Conservation (phyloP, 2,329 filamentous ascomycete species). For the Xylariales sp. region DNA sequence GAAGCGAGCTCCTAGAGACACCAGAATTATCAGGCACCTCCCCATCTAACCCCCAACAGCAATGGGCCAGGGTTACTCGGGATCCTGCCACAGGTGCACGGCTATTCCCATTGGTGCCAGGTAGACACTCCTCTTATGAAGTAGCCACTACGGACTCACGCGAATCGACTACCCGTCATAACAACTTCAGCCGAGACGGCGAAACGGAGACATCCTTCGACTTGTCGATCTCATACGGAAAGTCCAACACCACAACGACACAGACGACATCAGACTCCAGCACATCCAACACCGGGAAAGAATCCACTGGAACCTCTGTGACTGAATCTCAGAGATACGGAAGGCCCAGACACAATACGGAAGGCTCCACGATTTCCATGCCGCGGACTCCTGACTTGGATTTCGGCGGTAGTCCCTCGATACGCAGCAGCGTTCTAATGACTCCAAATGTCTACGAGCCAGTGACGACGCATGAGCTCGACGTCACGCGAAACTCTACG, state of each 20-base stretch:
- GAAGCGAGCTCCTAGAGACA: slow-evolving; percentile 22
- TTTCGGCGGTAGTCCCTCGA: slow-evolving; percentile 44
- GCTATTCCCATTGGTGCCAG: slow-evolving; percentile 43
- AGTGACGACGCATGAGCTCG: slow-evolving; percentile 29
- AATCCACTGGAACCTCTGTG: slow-evolving; percentile 27
- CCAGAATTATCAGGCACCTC: slow-evolving; percentile 30
- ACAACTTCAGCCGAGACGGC: slow-evolving; percentile 5
- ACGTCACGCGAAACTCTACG: slow-evolving; percentile 29
- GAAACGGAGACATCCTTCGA: slow-evolving; percentile 25
- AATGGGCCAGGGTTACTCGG: slow-evolving; percentile 35
- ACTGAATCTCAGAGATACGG: slow-evolving; percentile 24
- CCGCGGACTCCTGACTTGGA: slow-evolving; percentile 49
- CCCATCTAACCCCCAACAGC: slow-evolving; percentile 35
- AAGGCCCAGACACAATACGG: slow-evolving; percentile 24
- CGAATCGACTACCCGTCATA: slow-evolving; percentile 7
- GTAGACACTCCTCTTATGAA: slow-evolving; percentile 11
- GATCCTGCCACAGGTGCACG: slow-evolving; percentile 43
- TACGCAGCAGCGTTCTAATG: slow-evolving; percentile 46
- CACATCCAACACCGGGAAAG: slow-evolving; percentile 19
- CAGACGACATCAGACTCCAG: slow-evolving; percentile 31
- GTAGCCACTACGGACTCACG: slow-evolving; percentile 1
- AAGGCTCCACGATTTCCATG: slow-evolving; percentile 38
- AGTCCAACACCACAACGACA: slow-evolving; percentile 22
- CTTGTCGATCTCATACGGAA: slow-evolving; percentile 26
- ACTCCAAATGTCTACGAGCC: slow-evolving; percentile 45